Evolutionary conservation across 106 monocot species (phyloP).

Genomic region (Platanthera guangdongensis): DNA sequence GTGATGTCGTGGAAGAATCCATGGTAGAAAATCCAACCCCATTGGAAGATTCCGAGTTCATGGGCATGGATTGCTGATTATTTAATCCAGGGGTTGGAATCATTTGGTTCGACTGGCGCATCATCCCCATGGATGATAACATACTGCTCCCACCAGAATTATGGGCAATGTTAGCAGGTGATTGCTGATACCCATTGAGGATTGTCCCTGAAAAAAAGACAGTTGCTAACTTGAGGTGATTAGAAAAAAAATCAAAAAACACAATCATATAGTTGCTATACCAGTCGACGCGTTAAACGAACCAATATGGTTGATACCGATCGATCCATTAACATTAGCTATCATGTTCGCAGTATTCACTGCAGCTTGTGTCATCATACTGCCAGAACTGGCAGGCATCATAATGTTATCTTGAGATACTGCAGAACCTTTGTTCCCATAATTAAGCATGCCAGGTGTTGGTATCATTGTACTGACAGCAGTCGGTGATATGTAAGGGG

Average conservation of each 20-base stretch:
- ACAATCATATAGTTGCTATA: constrained; percentile 8
- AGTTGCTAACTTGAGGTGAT: constrained; percentile 1
- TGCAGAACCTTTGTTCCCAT: constrained; percentile 22
- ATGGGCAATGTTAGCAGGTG: constrained; percentile 32
- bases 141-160: constrained; percentile 35
- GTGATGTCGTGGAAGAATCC: constrained; percentile 43
- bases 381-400: constrained; percentile 18
- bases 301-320: constrained; percentile 21
- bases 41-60: constrained; percentile 39
- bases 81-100: constrained; percentile 92
- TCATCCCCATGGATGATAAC: constrained; percentile 32
- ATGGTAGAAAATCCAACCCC: constrained; percentile 36
- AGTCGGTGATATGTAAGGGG: constrained; percentile 34
- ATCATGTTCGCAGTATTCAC: constrained; percentile 22
- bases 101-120: constrained; percentile 67
- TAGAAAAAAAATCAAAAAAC: not conserved
- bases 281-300: constrained; percentile 33
- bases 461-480: constrained; percentile 67
- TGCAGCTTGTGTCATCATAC: constrained; percentile 21
- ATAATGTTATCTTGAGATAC: constrained; percentile 23
- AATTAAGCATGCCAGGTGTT: constrained; percentile 68
- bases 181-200: constrained; percentile 51
- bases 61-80: constrained; percentile 35
- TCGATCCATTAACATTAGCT: constrained; percentile 25
- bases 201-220: constrained; percentile 29